These are phyloP conservation scores for Hyaloperonospora brassicae DNA, from an alignment of 352 stramenopile species.

Conservation along the genomic window DNA sequence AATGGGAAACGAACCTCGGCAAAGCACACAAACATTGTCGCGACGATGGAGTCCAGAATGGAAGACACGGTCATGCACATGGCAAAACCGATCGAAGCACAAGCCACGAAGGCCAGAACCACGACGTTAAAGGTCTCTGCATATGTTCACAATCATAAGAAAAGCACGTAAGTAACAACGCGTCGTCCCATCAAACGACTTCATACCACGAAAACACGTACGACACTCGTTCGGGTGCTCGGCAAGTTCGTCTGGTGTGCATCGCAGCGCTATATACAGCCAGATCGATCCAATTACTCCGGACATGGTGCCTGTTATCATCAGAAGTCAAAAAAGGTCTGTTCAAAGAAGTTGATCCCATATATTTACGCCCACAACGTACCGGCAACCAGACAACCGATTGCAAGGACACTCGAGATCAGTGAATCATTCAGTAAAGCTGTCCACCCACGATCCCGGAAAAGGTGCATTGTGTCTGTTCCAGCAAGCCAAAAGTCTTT, in stretches of 20 bases:
- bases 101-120: slow-evolving; percentile 66
- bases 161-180: not conserved
- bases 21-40: slow-evolving; percentile 85
- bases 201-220: slow-evolving; percentile 25
- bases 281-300: slow-evolving; percentile 65
- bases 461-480: slow-evolving; percentile 71
- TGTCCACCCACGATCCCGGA: slow-evolving; percentile 74
- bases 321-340: slow-evolving; percentile 6
- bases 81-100: slow-evolving; percentile 65
- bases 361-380: slow-evolving; percentile 12
- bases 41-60: slow-evolving; percentile 75
- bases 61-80: slow-evolving; percentile 83
- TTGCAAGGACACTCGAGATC: slow-evolving; percentile 64
- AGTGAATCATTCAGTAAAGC: slow-evolving; percentile 73
- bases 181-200: slow-evolving; percentile 1
- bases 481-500: slow-evolving; percentile 73
- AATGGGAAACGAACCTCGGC: slow-evolving; percentile 50
- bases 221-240: slow-evolving; percentile 44
- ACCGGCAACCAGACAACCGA: slow-evolving; percentile 75
- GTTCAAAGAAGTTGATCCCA: not conserved
- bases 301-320: slow-evolving; percentile 46
- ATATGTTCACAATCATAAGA: slow-evolving; percentile 4
- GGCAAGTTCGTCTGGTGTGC: slow-evolving; percentile 40
- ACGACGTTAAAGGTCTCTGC: slow-evolving; percentile 83
- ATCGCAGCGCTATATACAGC: slow-evolving; percentile 65